Percentiles rank a stretch among this genome's conserved stretches.
Conservation (phyloP, 2,329 filamentous ascomycete species). For the Epichloe aotearoae region DNA sequence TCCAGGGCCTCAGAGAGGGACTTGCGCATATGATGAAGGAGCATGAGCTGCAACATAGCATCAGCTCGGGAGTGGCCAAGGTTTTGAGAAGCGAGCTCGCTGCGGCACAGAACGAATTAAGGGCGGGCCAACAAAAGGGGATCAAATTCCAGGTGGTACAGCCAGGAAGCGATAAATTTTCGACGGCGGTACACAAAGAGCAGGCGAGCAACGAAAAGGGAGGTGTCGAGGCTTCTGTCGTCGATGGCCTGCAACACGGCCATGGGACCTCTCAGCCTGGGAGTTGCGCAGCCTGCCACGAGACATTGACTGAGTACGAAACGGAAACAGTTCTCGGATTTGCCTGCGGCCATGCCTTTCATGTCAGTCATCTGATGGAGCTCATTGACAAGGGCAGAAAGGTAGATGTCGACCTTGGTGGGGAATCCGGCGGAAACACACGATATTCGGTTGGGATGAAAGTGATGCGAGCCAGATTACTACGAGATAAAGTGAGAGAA, state of each 20-base stretch:
- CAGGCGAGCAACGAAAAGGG: slow-evolving; percentile 11
- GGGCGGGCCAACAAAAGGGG: slow-evolving; percentile 66
- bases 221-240: neutral
- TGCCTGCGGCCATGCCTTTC: slow-evolving; percentile 71
- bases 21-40: slow-evolving; percentile 86
- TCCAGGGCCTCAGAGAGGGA: slow-evolving; percentile 78
- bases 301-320: slow-evolving; percentile 47
- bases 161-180: slow-evolving; percentile 27
- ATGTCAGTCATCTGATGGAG: slow-evolving; percentile 57
- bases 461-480: slow-evolving; percentile 69
- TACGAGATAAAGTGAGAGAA: slow-evolving; percentile 55
- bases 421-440: slow-evolving; percentile 26
- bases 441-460: slow-evolving; percentile 68
- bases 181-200: slow-evolving; percentile 13
- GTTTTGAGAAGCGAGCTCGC: slow-evolving; percentile 82
- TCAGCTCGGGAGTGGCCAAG: slow-evolving; percentile 76
- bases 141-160: slow-evolving; percentile 74
- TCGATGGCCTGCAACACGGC: slow-evolving; percentile 10
- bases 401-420: slow-evolving; percentile 33
- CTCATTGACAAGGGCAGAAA: slow-evolving; percentile 32
- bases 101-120: slow-evolving; percentile 65
- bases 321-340: slow-evolving; percentile 66
- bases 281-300: slow-evolving; percentile 45
- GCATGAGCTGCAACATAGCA: slow-evolving; percentile 88
- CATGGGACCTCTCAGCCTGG: slow-evolving; percentile 31